Base-by-base conservation (phyloP, 345 rosid species). In the Mallotus nudiflorus region DNA sequence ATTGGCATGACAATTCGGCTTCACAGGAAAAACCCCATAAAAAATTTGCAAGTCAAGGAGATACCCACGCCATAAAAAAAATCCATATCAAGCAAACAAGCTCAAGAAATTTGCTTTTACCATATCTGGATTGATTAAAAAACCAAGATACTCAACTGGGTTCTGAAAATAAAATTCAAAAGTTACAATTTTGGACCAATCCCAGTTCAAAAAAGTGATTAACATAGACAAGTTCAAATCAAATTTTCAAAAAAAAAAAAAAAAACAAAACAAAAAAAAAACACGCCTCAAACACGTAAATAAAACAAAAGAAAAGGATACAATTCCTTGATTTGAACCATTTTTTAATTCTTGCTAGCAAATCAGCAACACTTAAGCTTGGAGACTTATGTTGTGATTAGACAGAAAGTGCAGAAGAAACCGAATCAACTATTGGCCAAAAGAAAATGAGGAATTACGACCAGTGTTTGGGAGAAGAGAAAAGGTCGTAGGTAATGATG, bases 321-420 rank as follows among this genome's bases (percentile, higher is more conserved):
- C 93, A 88, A 85, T 73, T 88, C 93, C 78, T 82, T 88, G 71
- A 85, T 76, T 52, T 86, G 90, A 59, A 88, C 93, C 93, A 88
- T 88, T 14, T 6, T 27, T 20, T 55, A 44, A 9, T 64, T 56
- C 18, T 42, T 42, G 46, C 14, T 6, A 59, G 65, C 20, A 18
- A 44, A 42, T 48, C 2, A n/a, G 51, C 65, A 67, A 62, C 6
- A 25, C 53, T n/a, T n/a, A n/a, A n/a, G n/a, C n/a, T n/a, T 15
- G 16, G 29, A 15, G 5, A 4, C 27, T 15, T 27, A n/a, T 27
- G 15, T 28, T 11, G 28, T 27, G 15, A 28, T 12, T 1, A 54
- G 42, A 12, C 18, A 54, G 24, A 25, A 5, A 54, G 10, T 33
- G 13, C 2, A 1, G 11, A 29, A 56, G n/a, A n/a, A n/a, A n/a